A percentile compares a stretch with the other conserved stretches of the same genome.
phyloP scores from a whole-genome alignment of 768 basidiomycete species.

The Suillus paluster region DNA sequence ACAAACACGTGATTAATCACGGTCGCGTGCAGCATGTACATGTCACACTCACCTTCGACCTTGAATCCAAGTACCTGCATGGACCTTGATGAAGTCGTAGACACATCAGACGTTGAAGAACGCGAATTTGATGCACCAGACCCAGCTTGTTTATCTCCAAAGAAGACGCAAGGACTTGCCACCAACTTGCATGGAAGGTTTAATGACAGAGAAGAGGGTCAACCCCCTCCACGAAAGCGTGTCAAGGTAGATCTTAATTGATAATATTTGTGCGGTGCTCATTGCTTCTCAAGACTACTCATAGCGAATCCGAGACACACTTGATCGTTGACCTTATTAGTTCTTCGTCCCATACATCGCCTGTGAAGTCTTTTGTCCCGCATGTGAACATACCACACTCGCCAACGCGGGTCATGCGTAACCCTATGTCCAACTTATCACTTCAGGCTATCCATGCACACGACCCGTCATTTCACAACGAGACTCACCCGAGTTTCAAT shows the following conservation, averaged over 20 bases:
- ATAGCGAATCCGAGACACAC: constrained; percentile 9
- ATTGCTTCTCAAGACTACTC: constrained; percentile 24
- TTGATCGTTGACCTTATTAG: background rate
- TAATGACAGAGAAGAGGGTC: constrained; percentile 17
- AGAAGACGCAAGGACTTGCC: background rate
- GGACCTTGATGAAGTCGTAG: constrained; percentile 52
- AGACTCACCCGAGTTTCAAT: background rate
- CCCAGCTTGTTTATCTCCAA: constrained; percentile 1
- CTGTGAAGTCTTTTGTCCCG: background rate
- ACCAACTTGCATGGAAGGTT: constrained; percentile 1
- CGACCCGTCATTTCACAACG: background rate
- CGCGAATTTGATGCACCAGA: constrained; percentile 41
- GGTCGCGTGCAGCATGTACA: background rate
- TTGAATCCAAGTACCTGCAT: constrained; percentile 19
- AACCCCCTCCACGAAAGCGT: constrained; percentile 42
- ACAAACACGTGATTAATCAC: background rate
- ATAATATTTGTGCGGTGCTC: constrained; percentile 8
- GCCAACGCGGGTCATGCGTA: background rate
- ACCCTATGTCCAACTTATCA: no score
- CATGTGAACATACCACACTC: constrained; percentile 1
- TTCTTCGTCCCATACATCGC: constrained; percentile 2
- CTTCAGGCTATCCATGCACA: background rate
- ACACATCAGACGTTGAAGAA: constrained; percentile 70
- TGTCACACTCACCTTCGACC: background rate
- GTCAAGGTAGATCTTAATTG: constrained; percentile 32